Evolutionary conservation across 2,329 filamentous ascomycete genomes (phyloP), one percentile per base, ranked within the genome.

Genomic region (Colletotrichum salicis): DNA sequence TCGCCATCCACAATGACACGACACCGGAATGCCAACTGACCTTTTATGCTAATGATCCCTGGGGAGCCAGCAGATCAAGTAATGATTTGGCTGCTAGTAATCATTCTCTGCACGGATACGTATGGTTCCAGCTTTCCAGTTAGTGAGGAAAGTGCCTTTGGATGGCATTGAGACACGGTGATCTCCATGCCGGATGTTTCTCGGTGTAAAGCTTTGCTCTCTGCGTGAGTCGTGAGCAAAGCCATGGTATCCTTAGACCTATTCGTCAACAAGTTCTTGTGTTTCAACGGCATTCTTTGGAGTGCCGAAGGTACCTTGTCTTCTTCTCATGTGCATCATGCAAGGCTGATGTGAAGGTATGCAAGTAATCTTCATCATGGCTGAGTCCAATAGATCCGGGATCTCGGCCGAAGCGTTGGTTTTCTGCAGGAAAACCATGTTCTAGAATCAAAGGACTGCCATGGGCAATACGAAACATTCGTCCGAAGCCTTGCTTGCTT

Each of bases 321-420:
- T 19, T 3, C 4, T 19, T 8, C 13, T 41, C 27, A 2, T 6
- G 54, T 37, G 45, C 15, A 37, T 22, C 11, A 62, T 67, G 57
- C 57, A 19, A 67, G 52, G 62, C 68, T 63, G 58, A 51, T 58
- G 35, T 15, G 19, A 48, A 48, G 15, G 41, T 22, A 48, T 45
- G 11, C 52, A 33, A 29, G 37, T 35, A 41, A 22, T 67, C 35
- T 52, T 19, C 31, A 35, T 63, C n/a, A 62, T 55, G 52, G 71
- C 67, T 51, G 67, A 64, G 57, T 48, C 45, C 57, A 24, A n/a
- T 56, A 33, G 29, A 56, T 19, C 63, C 62, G 22, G 63, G n/a
- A 33, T 64, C 41, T 59, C 55, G 52, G 37, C 15, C 45, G 37
- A 33, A 13, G 45, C 55, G 24, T 70, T 57, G 63, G 29, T 24